These are phyloP conservation scores for Penicillium sp. DNA, from an alignment of 2,329 filamentous ascomycete genomes.

Conservation along the genomic window DNA sequence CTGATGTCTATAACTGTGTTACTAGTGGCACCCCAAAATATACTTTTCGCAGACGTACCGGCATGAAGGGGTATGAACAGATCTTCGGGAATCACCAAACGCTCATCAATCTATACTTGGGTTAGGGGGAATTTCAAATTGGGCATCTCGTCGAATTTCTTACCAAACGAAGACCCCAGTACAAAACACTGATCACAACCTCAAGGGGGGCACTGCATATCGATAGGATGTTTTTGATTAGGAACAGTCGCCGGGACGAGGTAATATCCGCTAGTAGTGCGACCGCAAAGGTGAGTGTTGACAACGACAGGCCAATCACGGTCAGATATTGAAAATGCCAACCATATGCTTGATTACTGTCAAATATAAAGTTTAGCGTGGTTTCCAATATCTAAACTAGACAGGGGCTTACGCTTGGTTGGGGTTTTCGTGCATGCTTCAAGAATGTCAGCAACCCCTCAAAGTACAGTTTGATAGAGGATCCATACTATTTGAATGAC, in stretches of 20 bases:
- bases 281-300: conserved; percentile 55
- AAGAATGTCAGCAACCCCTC: conserved; percentile 10
- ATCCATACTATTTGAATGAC: conserved; percentile 47
- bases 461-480: conserved; percentile 6
- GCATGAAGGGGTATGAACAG: conserved; percentile 38
- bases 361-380: conserved; percentile 1
- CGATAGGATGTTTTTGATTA: conserved; percentile 58
- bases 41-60: conserved; percentile 35
- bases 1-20: conserved; percentile 38
- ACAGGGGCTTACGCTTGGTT: conserved; percentile 37
- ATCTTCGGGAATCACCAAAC: conserved; percentile 52
- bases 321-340: conserved; percentile 68
- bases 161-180: conserved; percentile 59
- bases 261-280: conserved; percentile 59
- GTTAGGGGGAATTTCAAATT: conserved; percentile 4
- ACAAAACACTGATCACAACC: conserved; percentile 59
- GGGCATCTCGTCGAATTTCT: conserved; percentile 18
- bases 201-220: conserved; percentile 61
- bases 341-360: conserved; percentile 59
- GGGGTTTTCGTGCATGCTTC: conserved; percentile 45
- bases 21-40: conserved; percentile 5
- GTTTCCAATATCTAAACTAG: not conserved
- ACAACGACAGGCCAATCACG: conserved; percentile 59
- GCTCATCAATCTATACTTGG: conserved; percentile 41
- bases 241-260: conserved; percentile 53